Conservation (phyloP, 768 basidiomycete species). For the Tylopilus rubrobrunneus region DNA sequence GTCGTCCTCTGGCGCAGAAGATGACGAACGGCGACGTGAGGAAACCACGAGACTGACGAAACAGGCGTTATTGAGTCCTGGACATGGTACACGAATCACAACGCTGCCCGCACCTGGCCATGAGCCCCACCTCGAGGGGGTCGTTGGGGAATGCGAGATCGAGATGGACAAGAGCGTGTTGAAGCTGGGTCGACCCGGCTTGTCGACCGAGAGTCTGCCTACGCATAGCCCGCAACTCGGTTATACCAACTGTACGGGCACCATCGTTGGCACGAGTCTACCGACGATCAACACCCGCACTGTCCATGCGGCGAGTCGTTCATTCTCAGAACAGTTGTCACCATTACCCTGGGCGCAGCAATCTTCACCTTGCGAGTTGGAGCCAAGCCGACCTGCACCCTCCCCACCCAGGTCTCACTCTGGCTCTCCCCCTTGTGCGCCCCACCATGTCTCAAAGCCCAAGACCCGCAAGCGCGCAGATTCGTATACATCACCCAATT, state of each 20-base stretch:
- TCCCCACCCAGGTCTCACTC: conserved; percentile 19
- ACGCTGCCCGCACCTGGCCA: conserved; percentile 31
- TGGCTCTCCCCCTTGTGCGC: background rate
- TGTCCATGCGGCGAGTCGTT: background rate
- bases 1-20: conserved; percentile 19
- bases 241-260: background rate
- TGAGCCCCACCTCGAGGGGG: conserved; percentile 1
- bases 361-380: conserved; percentile 15
- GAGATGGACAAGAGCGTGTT: conserved; percentile 75
- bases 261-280: background rate
- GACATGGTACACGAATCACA: conserved; percentile 23
- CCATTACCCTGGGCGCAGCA: conserved; percentile 6
- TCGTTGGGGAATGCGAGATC: background rate
- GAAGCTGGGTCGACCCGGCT: conserved; percentile 68
- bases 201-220: conserved; percentile 70
- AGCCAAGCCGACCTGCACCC: conserved; percentile 25
- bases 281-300: conserved; percentile 3
- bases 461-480: conserved; percentile 30
- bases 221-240: conserved; percentile 4
- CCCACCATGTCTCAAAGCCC: conserved; percentile 33
- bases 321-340: conserved; percentile 3
- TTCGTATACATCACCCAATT: conserved; percentile 49
- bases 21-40: conserved; percentile 20
- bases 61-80: conserved; percentile 21
- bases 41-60: conserved; percentile 22